A percentile compares a stretch with the other conserved stretches of the same genome.
Conservation (phyloP, 345 rosid species). For the Linum lewisii region DNA sequence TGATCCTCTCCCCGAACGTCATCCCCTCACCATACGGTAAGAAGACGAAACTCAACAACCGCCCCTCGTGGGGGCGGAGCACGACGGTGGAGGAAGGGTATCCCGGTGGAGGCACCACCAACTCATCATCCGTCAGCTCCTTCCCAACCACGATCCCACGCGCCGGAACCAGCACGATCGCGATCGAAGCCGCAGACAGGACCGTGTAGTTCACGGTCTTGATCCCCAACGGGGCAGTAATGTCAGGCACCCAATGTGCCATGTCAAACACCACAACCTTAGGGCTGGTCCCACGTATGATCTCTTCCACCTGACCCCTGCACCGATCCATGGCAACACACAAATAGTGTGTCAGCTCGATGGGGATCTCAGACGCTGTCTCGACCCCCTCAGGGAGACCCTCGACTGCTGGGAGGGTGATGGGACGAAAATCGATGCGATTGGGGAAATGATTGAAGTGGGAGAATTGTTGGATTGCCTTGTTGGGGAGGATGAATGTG, state of each 20-base stretch:
- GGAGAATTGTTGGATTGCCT: conserved; percentile 26
- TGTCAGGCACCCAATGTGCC: conserved; percentile 51
- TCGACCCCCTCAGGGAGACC: conserved; percentile 67
- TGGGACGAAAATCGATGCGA: conserved; percentile 25
- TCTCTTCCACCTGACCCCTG: conserved; percentile 39
- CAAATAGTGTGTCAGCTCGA: conserved; percentile 30
- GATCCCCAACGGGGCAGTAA: conserved; percentile 40
- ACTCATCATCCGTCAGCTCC: conserved; percentile 33
- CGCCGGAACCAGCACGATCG: conserved; percentile 55
- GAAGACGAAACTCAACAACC: conserved; percentile 29
- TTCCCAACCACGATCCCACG: conserved; percentile 25
- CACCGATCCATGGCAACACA: conserved; percentile 51
- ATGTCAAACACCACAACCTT: conserved; percentile 30
- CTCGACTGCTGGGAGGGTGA: conserved; percentile 30
- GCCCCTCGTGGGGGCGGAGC: conserved; percentile 37
- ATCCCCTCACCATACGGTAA: conserved; percentile 36
- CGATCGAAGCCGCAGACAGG: conserved; percentile 44
- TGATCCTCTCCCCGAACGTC: conserved; percentile 45
- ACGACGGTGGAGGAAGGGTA: conserved; percentile 47
- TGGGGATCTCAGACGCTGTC: conserved; percentile 63
- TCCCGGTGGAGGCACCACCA: conserved; percentile 39
- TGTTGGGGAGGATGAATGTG: conserved; percentile 41
- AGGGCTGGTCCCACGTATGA: conserved; percentile 26
- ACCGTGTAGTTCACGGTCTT: conserved; percentile 40
- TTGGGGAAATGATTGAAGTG: conserved; percentile 30